Evolutionary conservation across 2,329 filamentous ascomycete genomes (phyloP), one percentile per base, ranked within the genome.

Genomic region (Trichophyton equinum): DNA sequence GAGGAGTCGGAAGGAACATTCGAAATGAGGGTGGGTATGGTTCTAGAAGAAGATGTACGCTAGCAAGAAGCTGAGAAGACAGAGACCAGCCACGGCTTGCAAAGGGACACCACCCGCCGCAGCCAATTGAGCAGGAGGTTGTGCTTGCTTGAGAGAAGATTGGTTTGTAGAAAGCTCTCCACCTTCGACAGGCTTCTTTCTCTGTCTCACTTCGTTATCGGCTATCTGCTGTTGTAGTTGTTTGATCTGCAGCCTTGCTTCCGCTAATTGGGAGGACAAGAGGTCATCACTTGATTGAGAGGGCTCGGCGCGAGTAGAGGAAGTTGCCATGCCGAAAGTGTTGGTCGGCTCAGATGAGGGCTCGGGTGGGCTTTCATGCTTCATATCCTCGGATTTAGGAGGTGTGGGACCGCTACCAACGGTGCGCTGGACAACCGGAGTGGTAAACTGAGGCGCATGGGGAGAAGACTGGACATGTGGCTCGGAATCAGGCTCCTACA

Each of bases 31-130:
- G 9, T 22, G 20, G 33, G 33, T 38, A 18, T 18, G 13, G 27
- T 27, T 49, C 57, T 85, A 99, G 76, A 99, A 99, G 79, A 99
- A 91, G 75, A 97, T 84, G 77, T 96, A 99, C 60, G 91, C 94
- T 68, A 97, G 82, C 71, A 99, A 76, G 78, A 99, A 99, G 79
- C 89, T 91, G 65, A 95, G 69, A 68, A 99, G 79, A 72, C 91
- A 96, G 49, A 99, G 78, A 22, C 84, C 79, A 22, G 94, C 92
- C 51, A 89, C 89, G 64, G 92, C 83, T 73, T 92, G 87, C 57
- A 99, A 84, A 0, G 94, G 86, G 2, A 99, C 92, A 22, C 94
- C 92, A 20, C 70, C 60, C 67, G 91, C 85, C 20, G 77, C 85
- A 22, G 78, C 66, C 75, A 85, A 72, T 73, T 82, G 74, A 60